Base-by-base conservation (phyloP, 2,329 filamentous ascomycete species). In the Ophiostoma himal-ulmi region DNA sequence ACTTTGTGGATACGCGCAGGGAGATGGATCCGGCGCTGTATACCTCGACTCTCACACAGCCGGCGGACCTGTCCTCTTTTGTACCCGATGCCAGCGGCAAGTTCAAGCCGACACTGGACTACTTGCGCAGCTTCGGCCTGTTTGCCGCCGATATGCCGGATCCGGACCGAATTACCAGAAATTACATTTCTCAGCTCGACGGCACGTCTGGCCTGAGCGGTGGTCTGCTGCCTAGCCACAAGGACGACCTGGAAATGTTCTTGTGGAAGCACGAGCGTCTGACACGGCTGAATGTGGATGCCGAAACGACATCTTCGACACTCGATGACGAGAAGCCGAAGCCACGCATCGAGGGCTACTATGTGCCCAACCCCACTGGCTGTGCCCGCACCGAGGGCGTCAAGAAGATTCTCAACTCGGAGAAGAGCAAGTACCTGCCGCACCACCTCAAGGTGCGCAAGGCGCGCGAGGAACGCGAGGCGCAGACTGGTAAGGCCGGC, bases 381-480 rank as follows among this genome's bases (percentile, higher is more conserved):
- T 91, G 89, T 75, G 95, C 95, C 70, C 88, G 95, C 70, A 97
- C 95, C 0, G 94, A 99, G 81, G 94, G 93, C 37, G 89, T 93
- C 76, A 94, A 96, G 83, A 96, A 94, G 83, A 98, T 99, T 70
- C 86, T 96, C 73, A 96, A 99, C 78, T 92, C 93, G 0, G 95
- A 99, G 79, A 99, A 99, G 82, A 97, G 94, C 37, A 97, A 97
- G 78, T 99, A 99, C 78, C 85, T 99, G 8, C 95, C 95, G 57
- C 95, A 99, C 83, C 94, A 96, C 74, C 95, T 99, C 81, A 96
- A 96, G 77, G 93, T 99, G 26, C 92, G 95, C 79, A 95, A 91
- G 80, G 92, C 91, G 34, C 88, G 94, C 68, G 94, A 97, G 79
- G 93, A 95, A 79, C 91, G 93, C n/a, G 91, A 97, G 79, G 90